A percentile compares a stretch with the other conserved stretches of the same genome.
Conservation (phyloP, 2,329 filamentous ascomycete genomes). For the Fusarium sp. region DNA sequence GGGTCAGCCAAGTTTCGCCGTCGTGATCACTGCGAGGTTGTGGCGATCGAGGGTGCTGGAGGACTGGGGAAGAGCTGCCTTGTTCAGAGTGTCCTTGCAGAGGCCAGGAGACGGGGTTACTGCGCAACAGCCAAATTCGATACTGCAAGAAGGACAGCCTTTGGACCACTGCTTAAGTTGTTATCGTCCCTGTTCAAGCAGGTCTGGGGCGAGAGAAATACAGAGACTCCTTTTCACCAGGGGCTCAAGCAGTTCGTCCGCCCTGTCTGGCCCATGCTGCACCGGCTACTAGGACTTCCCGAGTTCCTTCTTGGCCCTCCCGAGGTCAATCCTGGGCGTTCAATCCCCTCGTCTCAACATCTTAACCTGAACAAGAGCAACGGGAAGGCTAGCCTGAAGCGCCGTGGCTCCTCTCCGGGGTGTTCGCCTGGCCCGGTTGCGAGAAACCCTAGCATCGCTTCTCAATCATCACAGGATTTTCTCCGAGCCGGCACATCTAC, state of each 20-base stretch:
- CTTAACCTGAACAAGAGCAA: constrained; percentile 46
- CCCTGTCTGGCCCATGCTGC: constrained; percentile 73
- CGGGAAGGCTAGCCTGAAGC: constrained; percentile 50
- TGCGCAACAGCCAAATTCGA: constrained; percentile 77
- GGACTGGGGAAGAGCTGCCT: constrained; percentile 75
- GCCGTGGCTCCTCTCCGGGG: constrained; percentile 64
- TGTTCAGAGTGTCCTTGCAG: constrained; percentile 71
- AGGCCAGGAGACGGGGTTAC: constrained; percentile 71
- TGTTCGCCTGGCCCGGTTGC: constrained; percentile 54
- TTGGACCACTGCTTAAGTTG: constrained; percentile 73
- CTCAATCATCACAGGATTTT: constrained; percentile 70
- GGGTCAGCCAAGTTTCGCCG: constrained; percentile 69
- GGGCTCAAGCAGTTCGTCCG: constrained; percentile 71
- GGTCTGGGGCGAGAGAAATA: constrained; percentile 75
- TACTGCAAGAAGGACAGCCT: constrained; percentile 69
- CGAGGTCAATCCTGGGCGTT: constrained; percentile 52
- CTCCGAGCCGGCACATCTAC: constrained; percentile 68
- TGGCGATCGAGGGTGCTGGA: constrained; percentile 70
- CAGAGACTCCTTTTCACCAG: constrained; percentile 73
- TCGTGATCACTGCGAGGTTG: constrained; percentile 72
- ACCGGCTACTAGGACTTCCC: constrained; percentile 70
- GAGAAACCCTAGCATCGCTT: constrained; percentile 54
- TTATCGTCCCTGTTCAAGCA: constrained; percentile 75
- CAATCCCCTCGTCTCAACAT: constrained; percentile 53
- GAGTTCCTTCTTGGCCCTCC: constrained; percentile 75